phyloP scores from a whole-genome alignment of 345 rosid species.

The Camelina laxa region DNA sequence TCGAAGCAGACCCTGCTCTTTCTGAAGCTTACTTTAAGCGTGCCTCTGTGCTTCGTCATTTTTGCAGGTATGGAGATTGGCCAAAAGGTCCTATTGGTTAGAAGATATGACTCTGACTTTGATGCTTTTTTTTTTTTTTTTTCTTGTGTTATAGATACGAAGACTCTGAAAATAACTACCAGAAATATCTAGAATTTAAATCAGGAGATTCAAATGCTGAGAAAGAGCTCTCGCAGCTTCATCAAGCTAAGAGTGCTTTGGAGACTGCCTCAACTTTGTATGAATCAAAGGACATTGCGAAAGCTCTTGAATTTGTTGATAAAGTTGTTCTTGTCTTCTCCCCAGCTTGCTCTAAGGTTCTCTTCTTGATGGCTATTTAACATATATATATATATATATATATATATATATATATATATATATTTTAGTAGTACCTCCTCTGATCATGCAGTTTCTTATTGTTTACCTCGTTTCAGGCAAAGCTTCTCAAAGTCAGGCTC shows the following conservation, averaged over 20 bases:
- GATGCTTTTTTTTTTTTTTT: background rate
- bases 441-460: constrained; percentile 11
- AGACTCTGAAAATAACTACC: constrained; percentile 79
- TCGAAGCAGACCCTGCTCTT: constrained; percentile 85
- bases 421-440: background rate
- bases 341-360: constrained; percentile 89
- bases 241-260: constrained; percentile 85
- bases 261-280: constrained; percentile 70
- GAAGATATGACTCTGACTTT: too few relatives aligned
- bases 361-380: background rate
- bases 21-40: constrained; percentile 85
- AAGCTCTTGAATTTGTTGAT: constrained; percentile 79
- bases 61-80: constrained; percentile 72
- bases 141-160: constrained; percentile 69
- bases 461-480: constrained; percentile 58
- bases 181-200: constrained; percentile 64
- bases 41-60: constrained; percentile 79
- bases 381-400: too few relatives aligned
- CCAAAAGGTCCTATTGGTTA: background rate
- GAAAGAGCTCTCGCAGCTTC: constrained; percentile 90
- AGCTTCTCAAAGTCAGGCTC: constrained; percentile 76
- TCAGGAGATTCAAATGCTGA: constrained; percentile 77
- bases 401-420: too few relatives aligned
- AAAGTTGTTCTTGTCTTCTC: constrained; percentile 96
- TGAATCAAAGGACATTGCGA: constrained; percentile 68